A percentile compares a stretch with the other conserved stretches of the same genome.
Evolutionary conservation across 768 basidiomycete genomes (phyloP).

Genomic region (Porphyrellus cyaneotinctus): DNA sequence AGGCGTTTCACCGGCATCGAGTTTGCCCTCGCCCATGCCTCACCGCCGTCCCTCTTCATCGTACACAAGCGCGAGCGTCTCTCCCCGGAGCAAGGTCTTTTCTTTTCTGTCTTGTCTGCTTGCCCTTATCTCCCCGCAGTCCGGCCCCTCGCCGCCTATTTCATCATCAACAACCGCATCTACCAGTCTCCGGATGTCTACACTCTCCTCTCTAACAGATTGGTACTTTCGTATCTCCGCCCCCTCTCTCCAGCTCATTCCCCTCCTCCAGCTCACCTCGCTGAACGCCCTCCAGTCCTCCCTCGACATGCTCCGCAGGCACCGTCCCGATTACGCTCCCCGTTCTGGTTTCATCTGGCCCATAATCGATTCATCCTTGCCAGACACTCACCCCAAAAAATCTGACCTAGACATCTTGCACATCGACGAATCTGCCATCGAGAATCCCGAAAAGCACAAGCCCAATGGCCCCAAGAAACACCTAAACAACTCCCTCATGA

Average conservation of each 20-base stretch:
- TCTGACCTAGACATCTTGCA: slow-evolving; percentile 26
- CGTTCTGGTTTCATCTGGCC: slow-evolving; percentile 85
- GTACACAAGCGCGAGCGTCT: slow-evolving; percentile 86
- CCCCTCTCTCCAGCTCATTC: not conserved
- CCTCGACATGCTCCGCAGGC: slow-evolving; percentile 64
- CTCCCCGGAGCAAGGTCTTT: slow-evolving; percentile 78
- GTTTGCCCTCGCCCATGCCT: slow-evolving; percentile 77
- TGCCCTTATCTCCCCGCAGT: slow-evolving; percentile 39
- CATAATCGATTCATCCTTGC: slow-evolving; percentile 53
- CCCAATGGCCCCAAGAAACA: slow-evolving; percentile 45
- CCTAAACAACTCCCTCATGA: slow-evolving; percentile 64
- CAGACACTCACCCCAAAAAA: slow-evolving; percentile 42
- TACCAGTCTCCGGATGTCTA: slow-evolving; percentile 87
- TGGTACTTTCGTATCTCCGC: slow-evolving; percentile 45
- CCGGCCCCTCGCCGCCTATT: slow-evolving; percentile 75
- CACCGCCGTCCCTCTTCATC: slow-evolving; percentile 79
- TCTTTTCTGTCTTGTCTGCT: not conserved
- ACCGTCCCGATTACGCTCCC: slow-evolving; percentile 80
- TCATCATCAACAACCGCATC: slow-evolving; percentile 84
- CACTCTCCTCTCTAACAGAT: slow-evolving; percentile 75
- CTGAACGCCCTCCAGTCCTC: slow-evolving; percentile 71
- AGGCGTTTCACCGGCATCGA: slow-evolving; percentile 87
- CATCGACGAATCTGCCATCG: slow-evolving; percentile 19
- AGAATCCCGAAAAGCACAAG: slow-evolving; percentile 22
- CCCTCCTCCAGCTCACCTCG: slow-evolving; percentile 53